Conservation (phyloP, 176 grass and related monocot genomes). For the Oryza longistaminata region DNA sequence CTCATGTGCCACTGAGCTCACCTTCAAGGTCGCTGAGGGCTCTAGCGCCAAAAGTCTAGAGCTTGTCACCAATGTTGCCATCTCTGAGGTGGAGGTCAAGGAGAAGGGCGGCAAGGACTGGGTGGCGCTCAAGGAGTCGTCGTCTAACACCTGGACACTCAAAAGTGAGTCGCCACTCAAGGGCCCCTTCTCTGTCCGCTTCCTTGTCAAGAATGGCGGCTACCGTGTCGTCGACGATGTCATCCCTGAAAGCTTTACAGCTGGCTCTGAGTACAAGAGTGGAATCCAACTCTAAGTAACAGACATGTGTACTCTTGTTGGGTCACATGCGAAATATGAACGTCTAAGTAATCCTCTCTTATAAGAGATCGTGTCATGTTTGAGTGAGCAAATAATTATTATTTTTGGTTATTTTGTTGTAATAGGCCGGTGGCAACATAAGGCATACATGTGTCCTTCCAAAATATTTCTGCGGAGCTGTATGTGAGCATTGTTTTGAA, state of each 20-base stretch:
- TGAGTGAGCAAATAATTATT: background rate
- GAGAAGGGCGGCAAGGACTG: background rate
- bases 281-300: background rate
- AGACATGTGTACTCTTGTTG: background rate
- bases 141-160: background rate
- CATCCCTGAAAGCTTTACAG: background rate
- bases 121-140: background rate
- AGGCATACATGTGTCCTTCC: background rate
- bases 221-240: background rate
- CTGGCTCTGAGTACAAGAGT: background rate
- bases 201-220: too few relatives aligned
- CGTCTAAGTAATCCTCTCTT: background rate
- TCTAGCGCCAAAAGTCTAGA: background rate
- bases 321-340: background rate
- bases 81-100: background rate
- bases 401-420: background rate
- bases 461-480: background rate
- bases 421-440: background rate
- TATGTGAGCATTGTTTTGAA: background rate
- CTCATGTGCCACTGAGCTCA: background rate
- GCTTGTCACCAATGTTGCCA: background rate
- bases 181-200: too few relatives aligned
- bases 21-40: background rate
- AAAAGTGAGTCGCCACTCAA: background rate
- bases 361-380: too few relatives aligned